Conservation (phyloP, 495 filamentous ascomycete species). For the Penicillium robsamsonii region DNA sequence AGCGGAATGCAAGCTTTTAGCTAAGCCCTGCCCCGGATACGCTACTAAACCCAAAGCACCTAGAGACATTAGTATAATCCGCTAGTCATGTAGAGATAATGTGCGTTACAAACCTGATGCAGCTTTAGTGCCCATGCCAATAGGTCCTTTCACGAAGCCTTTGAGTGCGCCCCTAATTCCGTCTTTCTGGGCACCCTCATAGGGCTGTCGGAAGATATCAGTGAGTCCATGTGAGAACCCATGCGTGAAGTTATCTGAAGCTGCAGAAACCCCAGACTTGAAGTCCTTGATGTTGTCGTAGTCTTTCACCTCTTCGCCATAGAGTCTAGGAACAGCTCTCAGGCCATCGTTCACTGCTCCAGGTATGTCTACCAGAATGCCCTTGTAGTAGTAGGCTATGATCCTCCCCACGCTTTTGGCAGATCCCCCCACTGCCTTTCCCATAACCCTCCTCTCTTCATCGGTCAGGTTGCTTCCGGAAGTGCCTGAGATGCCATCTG, state of each 20-base stretch:
- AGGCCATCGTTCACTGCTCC: conserved; percentile 77
- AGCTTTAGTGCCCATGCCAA: conserved; percentile 68
- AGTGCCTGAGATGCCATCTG: not conserved
- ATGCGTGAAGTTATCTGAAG: conserved; percentile 58
- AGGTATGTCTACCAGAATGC: conserved; percentile 59
- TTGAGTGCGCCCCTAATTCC: conserved; percentile 60
- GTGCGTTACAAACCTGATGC: conserved; percentile 25
- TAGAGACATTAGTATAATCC: conserved; percentile 2
- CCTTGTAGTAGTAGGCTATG: conserved; percentile 33
- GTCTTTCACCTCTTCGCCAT: conserved; percentile 56
- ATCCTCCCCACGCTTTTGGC: conserved; percentile 38
- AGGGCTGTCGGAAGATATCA: conserved; percentile 65
- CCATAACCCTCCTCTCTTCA: conserved; percentile 14
- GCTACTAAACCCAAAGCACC: conserved; percentile 16
- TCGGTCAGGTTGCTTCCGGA: not conserved
- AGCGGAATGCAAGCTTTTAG: conserved; percentile 14
- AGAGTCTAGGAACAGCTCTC: conserved; percentile 78
- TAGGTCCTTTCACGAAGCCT: conserved; percentile 72
- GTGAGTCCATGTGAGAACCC: conserved; percentile 74
- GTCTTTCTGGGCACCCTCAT: conserved; percentile 57
- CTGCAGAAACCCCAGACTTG: conserved; percentile 35
- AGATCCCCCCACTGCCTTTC: conserved; percentile 26
- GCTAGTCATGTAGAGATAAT: not conserved
- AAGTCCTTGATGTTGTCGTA: conserved; percentile 36
- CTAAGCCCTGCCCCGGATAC: conserved; percentile 17